These are phyloP conservation scores for Musa acuminata DNA, from an alignment of 176 grass and related monocot genomes.

Conservation along the genomic window DNA sequence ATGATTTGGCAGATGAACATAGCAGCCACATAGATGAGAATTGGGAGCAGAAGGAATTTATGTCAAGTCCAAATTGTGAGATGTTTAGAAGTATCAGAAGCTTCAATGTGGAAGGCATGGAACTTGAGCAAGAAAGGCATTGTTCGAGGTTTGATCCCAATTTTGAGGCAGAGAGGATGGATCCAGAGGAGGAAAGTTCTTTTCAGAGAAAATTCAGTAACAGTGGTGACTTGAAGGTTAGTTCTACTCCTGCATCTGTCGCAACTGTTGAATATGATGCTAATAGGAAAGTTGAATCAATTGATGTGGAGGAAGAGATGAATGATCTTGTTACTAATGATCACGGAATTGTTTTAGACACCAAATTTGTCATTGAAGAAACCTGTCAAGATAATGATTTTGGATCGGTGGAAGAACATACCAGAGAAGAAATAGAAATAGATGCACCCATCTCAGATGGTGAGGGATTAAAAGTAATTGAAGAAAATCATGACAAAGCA, in stretches of 20 bases:
- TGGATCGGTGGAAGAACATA: background rate
- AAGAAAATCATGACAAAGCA: background rate
- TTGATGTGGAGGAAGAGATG: background rate
- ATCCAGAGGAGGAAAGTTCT: background rate
- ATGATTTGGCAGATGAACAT: conserved; percentile 40
- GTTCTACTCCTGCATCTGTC: background rate
- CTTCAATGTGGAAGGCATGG: conserved; percentile 49
- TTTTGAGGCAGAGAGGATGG: conserved; percentile 33
- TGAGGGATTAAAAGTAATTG: background rate
- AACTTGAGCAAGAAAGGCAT: conserved; percentile 34
- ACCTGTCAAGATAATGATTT: background rate
- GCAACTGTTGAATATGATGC: background rate
- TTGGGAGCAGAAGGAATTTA: conserved; percentile 28
- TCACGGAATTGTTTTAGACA: background rate
- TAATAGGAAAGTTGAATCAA: background rate
- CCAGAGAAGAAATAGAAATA: background rate
- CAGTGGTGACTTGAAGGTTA: background rate
- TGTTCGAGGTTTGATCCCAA: conserved; percentile 58
- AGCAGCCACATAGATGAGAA: conserved; percentile 27
- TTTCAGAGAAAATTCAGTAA: conserved; percentile 12
- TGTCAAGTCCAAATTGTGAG: conserved; percentile 37
- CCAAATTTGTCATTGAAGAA: background rate
- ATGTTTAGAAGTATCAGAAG: conserved; percentile 59
- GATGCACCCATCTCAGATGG: background rate
- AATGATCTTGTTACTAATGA: background rate